Conservation (phyloP, 2,329 filamentous ascomycete species). For the Fusarium marasasianum region DNA sequence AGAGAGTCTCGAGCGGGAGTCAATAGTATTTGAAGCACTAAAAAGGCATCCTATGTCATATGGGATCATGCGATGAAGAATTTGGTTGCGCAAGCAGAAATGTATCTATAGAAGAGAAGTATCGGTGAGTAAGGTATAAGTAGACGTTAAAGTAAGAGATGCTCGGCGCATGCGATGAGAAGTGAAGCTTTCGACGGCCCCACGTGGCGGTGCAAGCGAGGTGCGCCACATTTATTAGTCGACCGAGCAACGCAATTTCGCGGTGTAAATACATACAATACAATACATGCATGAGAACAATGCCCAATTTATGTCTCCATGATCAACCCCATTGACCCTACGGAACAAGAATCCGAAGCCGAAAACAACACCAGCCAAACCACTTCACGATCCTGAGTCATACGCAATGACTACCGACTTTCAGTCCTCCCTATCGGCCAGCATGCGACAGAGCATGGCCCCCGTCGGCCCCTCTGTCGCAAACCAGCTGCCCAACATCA, state of each 20-base stretch:
- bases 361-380: background rate
- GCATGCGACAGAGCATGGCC: constrained; percentile 66
- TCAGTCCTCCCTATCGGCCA: constrained; percentile 74
- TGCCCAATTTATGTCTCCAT: constrained; percentile 1
- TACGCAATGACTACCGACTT: constrained; percentile 67
- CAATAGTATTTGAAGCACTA: constrained; percentile 14
- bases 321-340: background rate
- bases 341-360: background rate
- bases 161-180: constrained; percentile 21
- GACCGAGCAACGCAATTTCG: constrained; percentile 44
- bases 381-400: background rate
- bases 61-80: background rate
- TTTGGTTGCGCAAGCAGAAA: background rate
- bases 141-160: background rate
- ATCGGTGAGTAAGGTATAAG: constrained; percentile 1
- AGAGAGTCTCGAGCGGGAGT: constrained; percentile 35
- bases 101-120: constrained; percentile 2
- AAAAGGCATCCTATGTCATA: constrained; percentile 27
- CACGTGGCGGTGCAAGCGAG: constrained; percentile 42
- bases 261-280: constrained; percentile 33
- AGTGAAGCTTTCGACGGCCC: constrained; percentile 37
- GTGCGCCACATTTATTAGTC: constrained; percentile 42
- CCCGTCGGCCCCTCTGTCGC: constrained; percentile 73
- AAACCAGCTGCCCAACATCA: constrained; percentile 84
- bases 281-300: constrained; percentile 1